Evolutionary conservation across 176 grass and related monocot genomes (phyloP).

Genomic region (Poa pratensis): DNA sequence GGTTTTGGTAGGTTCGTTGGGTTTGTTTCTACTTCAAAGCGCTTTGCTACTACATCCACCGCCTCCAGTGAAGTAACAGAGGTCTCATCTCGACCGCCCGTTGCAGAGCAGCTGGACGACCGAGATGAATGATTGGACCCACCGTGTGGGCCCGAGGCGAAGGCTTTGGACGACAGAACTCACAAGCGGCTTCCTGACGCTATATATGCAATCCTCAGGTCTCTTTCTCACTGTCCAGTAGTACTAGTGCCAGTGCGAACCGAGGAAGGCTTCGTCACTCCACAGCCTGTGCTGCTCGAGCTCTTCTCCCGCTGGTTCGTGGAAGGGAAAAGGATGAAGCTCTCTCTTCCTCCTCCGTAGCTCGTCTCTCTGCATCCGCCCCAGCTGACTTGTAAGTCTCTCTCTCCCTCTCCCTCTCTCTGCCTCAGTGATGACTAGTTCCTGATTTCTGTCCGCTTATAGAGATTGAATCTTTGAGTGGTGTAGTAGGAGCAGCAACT

Average conservation of each 20-base stretch:
- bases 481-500: no score
- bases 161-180: background rate
- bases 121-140: background rate
- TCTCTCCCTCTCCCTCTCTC: background rate
- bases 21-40: background rate
- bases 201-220: background rate
- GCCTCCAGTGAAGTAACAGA: background rate
- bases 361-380: background rate
- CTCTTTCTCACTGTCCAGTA: background rate
- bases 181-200: background rate
- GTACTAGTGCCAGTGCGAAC: background rate
- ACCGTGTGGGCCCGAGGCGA: background rate
- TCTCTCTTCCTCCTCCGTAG: conserved; percentile 1
- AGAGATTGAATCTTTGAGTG: background rate
- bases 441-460: background rate
- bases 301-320: background rate
- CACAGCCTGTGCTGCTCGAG: background rate
- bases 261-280: background rate
- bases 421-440: background rate
- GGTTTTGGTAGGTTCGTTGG: conserved; percentile 32
- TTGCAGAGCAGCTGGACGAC: conserved; percentile 8
- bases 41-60: background rate
- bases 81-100: background rate
- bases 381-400: background rate
- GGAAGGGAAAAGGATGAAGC: conserved; percentile 17